Percentiles rank a stretch among this genome's conserved stretches.
These are phyloP conservation scores for Xylariaceae sp. DNA, from an alignment of 2,329 filamentous ascomycete genomes.

Conservation along the genomic window DNA sequence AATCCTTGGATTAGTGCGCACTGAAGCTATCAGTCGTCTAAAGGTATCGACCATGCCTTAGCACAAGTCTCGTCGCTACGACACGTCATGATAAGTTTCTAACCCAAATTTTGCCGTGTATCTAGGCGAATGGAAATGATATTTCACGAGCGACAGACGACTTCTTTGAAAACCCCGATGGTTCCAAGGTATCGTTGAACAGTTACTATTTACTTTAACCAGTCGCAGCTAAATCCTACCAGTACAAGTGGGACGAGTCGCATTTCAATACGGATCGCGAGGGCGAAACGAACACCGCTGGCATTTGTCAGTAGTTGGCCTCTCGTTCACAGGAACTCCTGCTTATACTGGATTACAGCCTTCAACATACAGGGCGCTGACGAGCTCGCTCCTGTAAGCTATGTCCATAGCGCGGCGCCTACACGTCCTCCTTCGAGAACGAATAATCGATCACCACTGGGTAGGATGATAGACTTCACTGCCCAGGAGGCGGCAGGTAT, in stretches of 20 bases:
- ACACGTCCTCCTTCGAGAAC: slow-evolving; percentile 68
- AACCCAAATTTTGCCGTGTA: slow-evolving; percentile 1
- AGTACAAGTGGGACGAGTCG: slow-evolving; percentile 63
- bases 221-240: slow-evolving; percentile 19
- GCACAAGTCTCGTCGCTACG: slow-evolving; percentile 4
- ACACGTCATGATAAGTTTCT: slow-evolving; percentile 7
- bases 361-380: slow-evolving; percentile 63
- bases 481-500: slow-evolving; percentile 50
- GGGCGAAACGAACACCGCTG: slow-evolving; percentile 50
- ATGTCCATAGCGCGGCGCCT: slow-evolving; percentile 53
- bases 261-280: slow-evolving; percentile 60
- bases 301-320: slow-evolving; percentile 49
- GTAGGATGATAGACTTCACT: slow-evolving; percentile 57
- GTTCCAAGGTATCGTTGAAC: slow-evolving; percentile 44
- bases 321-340: neutral
- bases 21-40: slow-evolving; percentile 34
- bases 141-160: slow-evolving; percentile 57
- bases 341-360: slow-evolving; percentile 43
- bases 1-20: slow-evolving; percentile 28
- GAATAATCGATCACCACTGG: slow-evolving; percentile 62
- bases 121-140: slow-evolving; percentile 52
- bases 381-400: slow-evolving; percentile 47
- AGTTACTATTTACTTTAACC: neutral
- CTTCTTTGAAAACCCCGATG: slow-evolving; percentile 55
- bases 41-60: slow-evolving; percentile 32